phyloP scores from a whole-genome alignment of 345 rosid genomes.

The Gynandropsis gynandra region DNA sequence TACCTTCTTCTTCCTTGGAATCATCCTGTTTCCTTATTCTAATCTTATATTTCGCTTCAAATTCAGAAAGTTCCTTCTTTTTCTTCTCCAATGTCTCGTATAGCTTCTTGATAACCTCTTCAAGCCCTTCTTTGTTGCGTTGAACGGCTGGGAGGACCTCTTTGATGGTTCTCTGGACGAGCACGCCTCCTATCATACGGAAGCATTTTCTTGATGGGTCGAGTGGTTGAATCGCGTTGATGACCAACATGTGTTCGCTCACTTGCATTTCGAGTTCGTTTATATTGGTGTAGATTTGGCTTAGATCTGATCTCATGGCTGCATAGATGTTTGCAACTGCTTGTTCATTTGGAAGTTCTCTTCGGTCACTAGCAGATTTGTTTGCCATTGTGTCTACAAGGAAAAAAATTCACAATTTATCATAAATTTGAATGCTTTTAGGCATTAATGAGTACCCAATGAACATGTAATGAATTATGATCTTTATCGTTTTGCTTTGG shows the following conservation, averaged over 20 bases:
- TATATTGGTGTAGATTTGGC: conserved; percentile 84
- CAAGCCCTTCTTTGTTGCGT: conserved; percentile 89
- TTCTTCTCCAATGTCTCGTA: conserved; percentile 78
- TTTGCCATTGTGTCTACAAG: conserved; percentile 42
- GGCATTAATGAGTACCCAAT: not conserved
- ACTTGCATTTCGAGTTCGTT: conserved; percentile 95
- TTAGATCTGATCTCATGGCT: conserved; percentile 66
- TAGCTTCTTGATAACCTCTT: conserved; percentile 75
- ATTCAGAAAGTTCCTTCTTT: conserved; percentile 67
- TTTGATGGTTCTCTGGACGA: conserved; percentile 86
- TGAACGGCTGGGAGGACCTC: conserved; percentile 93
- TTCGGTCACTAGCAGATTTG: conserved; percentile 35
- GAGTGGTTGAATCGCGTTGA: conserved; percentile 79
- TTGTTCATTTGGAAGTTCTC: conserved; percentile 64
- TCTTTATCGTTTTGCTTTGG: too few species aligned
- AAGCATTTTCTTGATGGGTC: conserved; percentile 80
- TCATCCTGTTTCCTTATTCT: conserved; percentile 53
- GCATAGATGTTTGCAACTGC: conserved; percentile 60
- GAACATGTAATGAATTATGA: too few species aligned
- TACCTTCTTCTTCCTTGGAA: conserved; percentile 24
- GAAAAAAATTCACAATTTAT: not conserved
- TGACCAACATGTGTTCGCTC: conserved; percentile 80
- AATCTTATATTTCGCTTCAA: conserved; percentile 82
- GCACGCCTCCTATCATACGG: conserved; percentile 90
- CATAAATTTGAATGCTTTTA: not conserved